These are phyloP conservation scores for Tillandsia leiboldiana DNA, from an alignment of 176 grass and related monocot genomes.

Conservation along the genomic window DNA sequence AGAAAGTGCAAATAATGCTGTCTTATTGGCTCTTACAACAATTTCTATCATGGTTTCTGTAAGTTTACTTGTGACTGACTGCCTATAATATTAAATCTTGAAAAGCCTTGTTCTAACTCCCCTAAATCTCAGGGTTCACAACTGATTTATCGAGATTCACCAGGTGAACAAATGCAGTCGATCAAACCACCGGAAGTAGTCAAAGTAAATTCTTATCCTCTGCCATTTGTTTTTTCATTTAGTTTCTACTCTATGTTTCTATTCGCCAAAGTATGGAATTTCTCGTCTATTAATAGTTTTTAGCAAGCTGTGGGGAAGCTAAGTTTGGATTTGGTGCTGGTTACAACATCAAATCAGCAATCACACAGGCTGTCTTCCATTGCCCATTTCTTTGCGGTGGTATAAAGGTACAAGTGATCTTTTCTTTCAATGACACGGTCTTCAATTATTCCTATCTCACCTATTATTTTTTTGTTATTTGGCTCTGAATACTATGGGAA, in stretches of 20 bases:
- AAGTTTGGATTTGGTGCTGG: conserved; percentile 92
- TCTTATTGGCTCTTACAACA: conserved; percentile 65
- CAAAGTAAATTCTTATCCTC: conserved; percentile 38
- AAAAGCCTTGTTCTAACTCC: conserved; percentile 11
- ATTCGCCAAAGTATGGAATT: conserved; percentile 11
- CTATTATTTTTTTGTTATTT: neutral
- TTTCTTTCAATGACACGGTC: neutral
- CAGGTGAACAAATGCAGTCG: conserved; percentile 51
- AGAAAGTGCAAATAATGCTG: conserved; percentile 92
- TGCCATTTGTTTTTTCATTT: neutral
- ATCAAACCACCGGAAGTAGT: conserved; percentile 48
- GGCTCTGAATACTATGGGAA: neutral
- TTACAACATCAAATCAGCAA: conserved; percentile 80
- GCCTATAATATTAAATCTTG: conserved; percentile 15
- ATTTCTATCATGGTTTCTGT: conserved; percentile 85
- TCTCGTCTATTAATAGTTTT: conserved; percentile 38
- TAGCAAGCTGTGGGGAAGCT: conserved; percentile 69
- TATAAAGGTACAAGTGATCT: conserved; percentile 48
- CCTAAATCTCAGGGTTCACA: conserved; percentile 40
- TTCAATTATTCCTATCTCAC: neutral
- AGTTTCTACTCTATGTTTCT: neutral
- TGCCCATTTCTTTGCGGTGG: conserved; percentile 62
- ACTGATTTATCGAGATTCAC: conserved; percentile 53
- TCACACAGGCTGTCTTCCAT: conserved; percentile 75
- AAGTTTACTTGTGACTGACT: conserved; percentile 24